A percentile compares a stretch with the other conserved stretches of the same genome.
phyloP scores from a whole-genome alignment of 108 stramenopile species.

The Nitzschia palea region DNA sequence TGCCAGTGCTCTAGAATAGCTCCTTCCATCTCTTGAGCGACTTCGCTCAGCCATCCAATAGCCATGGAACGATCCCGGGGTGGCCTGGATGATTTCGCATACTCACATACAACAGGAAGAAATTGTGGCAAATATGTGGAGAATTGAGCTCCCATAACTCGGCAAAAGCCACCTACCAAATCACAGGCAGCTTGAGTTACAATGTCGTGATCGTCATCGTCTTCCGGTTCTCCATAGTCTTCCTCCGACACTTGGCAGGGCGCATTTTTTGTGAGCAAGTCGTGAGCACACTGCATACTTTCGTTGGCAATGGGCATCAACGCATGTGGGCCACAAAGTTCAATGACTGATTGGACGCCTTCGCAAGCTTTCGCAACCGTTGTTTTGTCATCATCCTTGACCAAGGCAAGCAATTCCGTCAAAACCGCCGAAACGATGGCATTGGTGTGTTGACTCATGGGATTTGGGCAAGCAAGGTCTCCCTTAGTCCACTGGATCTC shows the following conservation, averaged over 20 bases:
- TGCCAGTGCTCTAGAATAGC: constrained; percentile 79
- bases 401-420: constrained; percentile 70
- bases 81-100: constrained; percentile 86
- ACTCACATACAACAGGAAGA: constrained; percentile 85
- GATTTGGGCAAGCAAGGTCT: constrained; percentile 56
- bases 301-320: constrained; percentile 67
- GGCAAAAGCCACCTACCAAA: constrained; percentile 79
- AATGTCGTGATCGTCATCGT: constrained; percentile 92
- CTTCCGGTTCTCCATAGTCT: constrained; percentile 74
- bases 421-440: constrained; percentile 71
- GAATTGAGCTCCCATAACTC: constrained; percentile 86
- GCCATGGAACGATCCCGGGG: constrained; percentile 94
- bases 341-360: constrained; percentile 85
- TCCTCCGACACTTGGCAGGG: constrained; percentile 75
- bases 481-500: constrained; percentile 90
- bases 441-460: constrained; percentile 71
- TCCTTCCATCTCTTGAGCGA: constrained; percentile 84
- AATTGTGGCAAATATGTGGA: constrained; percentile 81
- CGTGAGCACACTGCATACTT: constrained; percentile 60
- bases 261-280: constrained; percentile 75
- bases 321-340: constrained; percentile 84
- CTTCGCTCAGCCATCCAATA: constrained; percentile 93
- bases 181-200: constrained; percentile 92
- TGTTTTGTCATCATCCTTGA: constrained; percentile 78
- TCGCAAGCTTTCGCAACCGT: constrained; percentile 90